phyloP scores from a whole-genome alignment of 192 early-diverging fungal genomes.

The Allomyces macrogynus region DNA sequence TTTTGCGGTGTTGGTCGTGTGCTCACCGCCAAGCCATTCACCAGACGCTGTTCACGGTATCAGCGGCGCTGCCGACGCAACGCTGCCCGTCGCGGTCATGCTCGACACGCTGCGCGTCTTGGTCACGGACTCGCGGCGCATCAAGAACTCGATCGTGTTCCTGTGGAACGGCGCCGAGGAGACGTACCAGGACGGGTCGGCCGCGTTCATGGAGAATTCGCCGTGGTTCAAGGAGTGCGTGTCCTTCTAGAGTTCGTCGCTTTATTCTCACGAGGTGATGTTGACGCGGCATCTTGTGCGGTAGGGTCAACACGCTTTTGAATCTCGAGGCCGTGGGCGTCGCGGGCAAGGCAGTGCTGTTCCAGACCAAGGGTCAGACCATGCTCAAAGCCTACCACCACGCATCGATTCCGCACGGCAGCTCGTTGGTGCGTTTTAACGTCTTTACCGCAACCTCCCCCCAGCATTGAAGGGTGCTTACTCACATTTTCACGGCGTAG shows the following conservation, averaged over 20 bases:
- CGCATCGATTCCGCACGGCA: constrained; percentile 45
- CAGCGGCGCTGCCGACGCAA: neutral
- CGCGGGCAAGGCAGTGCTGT: constrained; percentile 41
- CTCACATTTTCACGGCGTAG: constrained; percentile 6
- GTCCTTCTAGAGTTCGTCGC: too few relatives aligned
- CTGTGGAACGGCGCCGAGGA: constrained; percentile 63
- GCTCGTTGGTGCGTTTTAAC: constrained; percentile 23
- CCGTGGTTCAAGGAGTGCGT: neutral
- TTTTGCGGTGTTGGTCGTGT: too few relatives aligned
- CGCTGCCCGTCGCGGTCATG: neutral
- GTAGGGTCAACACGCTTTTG: constrained; percentile 35
- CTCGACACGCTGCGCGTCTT: neutral
- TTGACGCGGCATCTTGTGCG: constrained; percentile 11
- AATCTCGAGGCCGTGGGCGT: constrained; percentile 59
- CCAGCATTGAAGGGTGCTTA: neutral
- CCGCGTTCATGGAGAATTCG: constrained; percentile 38
- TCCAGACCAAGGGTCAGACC: constrained; percentile 46
- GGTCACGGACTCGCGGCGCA: neutral
- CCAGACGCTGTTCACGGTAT: too few relatives aligned
- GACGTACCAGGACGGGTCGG: constrained; percentile 50
- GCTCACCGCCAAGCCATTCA: too few relatives aligned
- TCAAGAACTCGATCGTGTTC: neutral
- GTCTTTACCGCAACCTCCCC: neutral
- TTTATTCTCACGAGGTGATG: constrained; percentile 18
- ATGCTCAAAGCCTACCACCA: constrained; percentile 46